Conservation (phyloP, 345 rosid genomes). For the Atalantia buxifolia region DNA sequence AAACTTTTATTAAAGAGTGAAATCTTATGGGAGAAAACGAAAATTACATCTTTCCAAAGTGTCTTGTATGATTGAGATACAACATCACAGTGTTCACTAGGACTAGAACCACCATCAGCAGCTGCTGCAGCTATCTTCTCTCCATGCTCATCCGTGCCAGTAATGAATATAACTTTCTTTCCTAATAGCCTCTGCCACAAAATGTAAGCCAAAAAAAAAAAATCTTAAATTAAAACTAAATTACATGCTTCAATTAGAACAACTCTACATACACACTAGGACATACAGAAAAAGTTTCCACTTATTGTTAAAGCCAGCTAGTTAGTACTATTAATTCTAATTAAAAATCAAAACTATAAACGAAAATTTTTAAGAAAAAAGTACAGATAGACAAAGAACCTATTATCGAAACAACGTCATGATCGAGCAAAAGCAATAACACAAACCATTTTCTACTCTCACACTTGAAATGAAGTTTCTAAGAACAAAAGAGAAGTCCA, state of each 20-base stretch:
- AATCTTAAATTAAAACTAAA: background rate
- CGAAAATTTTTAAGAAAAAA: background rate
- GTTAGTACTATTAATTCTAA: background rate
- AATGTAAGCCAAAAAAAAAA: constrained; percentile 1
- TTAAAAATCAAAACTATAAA: background rate
- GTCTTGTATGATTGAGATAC: constrained; percentile 70
- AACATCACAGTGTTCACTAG: constrained; percentile 79
- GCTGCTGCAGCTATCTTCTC: constrained; percentile 94
- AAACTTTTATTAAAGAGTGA: background rate
- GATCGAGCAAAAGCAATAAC: background rate
- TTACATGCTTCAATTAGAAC: background rate
- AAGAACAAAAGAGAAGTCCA: background rate
- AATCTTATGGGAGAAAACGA: background rate
- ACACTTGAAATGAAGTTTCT: background rate
- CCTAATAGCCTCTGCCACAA: constrained; percentile 80
- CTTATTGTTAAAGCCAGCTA: background rate
- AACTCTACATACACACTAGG: background rate
- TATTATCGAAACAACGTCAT: background rate
- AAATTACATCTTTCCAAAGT: constrained; percentile 73
- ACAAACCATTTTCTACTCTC: background rate
- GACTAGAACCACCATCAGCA: constrained; percentile 56
- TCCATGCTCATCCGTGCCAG: constrained; percentile 96
- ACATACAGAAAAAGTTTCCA: background rate
- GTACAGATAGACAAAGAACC: background rate
- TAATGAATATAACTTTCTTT: constrained; percentile 73